Conservation (phyloP, 2,329 filamentous ascomycete genomes). For the Xylaria sp. region DNA sequence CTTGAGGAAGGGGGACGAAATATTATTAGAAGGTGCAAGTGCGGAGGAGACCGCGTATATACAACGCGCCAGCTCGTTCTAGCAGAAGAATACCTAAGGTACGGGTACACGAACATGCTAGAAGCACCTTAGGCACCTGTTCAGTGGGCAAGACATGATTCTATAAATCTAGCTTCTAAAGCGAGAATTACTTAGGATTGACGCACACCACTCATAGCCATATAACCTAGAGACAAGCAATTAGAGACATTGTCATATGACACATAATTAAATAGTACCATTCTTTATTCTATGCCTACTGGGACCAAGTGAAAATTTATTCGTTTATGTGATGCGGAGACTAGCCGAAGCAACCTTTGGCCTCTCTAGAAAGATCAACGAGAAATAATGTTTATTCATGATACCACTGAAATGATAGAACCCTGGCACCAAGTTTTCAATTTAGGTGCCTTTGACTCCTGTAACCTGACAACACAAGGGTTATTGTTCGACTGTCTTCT, state of each 20-base stretch:
- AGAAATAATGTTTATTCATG: neutral
- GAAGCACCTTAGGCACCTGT: too few species aligned
- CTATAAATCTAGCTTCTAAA: too few species aligned
- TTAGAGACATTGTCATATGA: too few species aligned
- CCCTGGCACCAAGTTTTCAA: neutral
- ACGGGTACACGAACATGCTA: too few species aligned
- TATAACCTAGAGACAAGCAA: too few species aligned
- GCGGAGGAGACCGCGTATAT: neutral
- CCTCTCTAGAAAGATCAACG: neutral
- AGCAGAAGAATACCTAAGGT: neutral
- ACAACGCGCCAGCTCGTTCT: neutral
- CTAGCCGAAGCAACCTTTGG: neutral
- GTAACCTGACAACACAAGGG: too few species aligned
- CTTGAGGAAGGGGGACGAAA: neutral
- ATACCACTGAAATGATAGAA: neutral
- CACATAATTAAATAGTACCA: neutral
- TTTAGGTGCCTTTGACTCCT: neutral
- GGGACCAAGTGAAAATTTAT: neutral
- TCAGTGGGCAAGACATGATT: too few species aligned
- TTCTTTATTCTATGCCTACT: neutral
- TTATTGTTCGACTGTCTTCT: too few species aligned
- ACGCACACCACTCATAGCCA: too few species aligned
- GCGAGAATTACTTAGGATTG: too few species aligned
- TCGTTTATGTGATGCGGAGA: neutral
- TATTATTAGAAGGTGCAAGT: neutral